phyloP scores from a whole-genome alignment of 345 rosid genomes.

The Abelmoschus esculentus region DNA sequence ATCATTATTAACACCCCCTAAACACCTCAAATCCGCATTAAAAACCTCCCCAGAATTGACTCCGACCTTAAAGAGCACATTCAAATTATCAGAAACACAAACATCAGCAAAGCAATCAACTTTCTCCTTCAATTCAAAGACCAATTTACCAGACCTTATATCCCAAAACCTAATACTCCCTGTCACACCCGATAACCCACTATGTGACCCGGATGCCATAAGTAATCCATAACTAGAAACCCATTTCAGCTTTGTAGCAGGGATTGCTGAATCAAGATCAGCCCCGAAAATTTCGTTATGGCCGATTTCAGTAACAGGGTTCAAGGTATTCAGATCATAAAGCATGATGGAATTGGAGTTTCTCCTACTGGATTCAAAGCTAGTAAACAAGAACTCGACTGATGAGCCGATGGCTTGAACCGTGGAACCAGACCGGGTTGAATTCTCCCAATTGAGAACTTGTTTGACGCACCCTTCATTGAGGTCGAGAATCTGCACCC shows the following conservation, averaged over 20 bases:
- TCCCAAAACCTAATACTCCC: conserved; percentile 82
- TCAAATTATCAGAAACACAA: conserved; percentile 57
- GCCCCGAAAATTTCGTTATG: conserved; percentile 68
- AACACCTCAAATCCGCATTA: conserved; percentile 53
- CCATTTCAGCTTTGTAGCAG: conserved; percentile 80
- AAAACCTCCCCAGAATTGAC: conserved; percentile 67
- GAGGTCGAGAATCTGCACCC: conserved; percentile 72
- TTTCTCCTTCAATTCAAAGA: conserved; percentile 70
- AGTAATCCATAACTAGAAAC: conserved; percentile 44
- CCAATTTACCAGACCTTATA: conserved; percentile 57
- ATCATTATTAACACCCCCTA: conserved; percentile 26
- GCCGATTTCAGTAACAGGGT: conserved; percentile 63
- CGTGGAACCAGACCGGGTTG: conserved; percentile 57
- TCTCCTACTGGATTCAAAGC: conserved; percentile 88
- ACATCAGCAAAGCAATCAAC: conserved; percentile 84
- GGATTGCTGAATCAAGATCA: conserved; percentile 67
- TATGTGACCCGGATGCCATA: conserved; percentile 87
- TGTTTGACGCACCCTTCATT: conserved; percentile 51
- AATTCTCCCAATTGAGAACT: conserved; percentile 63
- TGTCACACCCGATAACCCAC: conserved; percentile 66
- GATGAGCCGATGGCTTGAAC: conserved; percentile 83
- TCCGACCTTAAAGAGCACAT: conserved; percentile 68
- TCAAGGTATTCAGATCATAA: conserved; percentile 53
- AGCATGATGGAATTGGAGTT: conserved; percentile 82
- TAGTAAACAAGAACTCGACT: conserved; percentile 47